Conservation (phyloP, 169 alveolate species). For the Eimeria falciformis region DNA sequence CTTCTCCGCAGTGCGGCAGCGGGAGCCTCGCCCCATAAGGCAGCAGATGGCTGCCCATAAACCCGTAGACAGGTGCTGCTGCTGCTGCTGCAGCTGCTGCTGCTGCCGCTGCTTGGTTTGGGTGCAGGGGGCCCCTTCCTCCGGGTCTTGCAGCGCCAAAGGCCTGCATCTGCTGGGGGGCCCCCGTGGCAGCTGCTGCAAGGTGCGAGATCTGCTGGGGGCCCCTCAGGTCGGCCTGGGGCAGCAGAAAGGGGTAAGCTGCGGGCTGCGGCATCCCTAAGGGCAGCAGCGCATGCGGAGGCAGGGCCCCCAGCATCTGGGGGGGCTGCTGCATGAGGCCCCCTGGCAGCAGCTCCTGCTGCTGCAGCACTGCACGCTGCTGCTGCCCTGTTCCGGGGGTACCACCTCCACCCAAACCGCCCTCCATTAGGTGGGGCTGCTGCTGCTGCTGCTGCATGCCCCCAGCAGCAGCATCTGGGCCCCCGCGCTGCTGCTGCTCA, state of each 20-base stretch:
- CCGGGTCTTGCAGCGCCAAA: slow-evolving; percentile 14
- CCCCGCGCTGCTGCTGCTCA: neutral
- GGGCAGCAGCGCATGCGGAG: slow-evolving; percentile 54
- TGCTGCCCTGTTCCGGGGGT: slow-evolving; percentile 30
- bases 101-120: slow-evolving; percentile 34
- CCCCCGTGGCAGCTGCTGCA: slow-evolving; percentile 19
- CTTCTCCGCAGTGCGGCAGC: slow-evolving; percentile 53
- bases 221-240: slow-evolving; percentile 46
- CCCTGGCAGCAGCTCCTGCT: slow-evolving; percentile 39
- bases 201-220: slow-evolving; percentile 56
- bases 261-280: slow-evolving; percentile 42
- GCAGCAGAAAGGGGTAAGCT: slow-evolving; percentile 16
- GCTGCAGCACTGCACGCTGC: slow-evolving; percentile 34
- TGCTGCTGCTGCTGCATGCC: slow-evolving; percentile 32
- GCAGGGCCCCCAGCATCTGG: slow-evolving; percentile 64
- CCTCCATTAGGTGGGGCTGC: slow-evolving; percentile 48
- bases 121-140: slow-evolving; percentile 3
- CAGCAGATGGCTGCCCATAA: slow-evolving; percentile 36
- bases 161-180: slow-evolving; percentile 60
- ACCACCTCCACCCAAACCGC: too few species aligned
- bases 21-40: slow-evolving; percentile 45
- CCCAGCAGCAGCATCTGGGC: too few species aligned
- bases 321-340: slow-evolving; percentile 46
- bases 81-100: slow-evolving; percentile 22
- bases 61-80: slow-evolving; percentile 17